Evolutionary conservation across 2,329 filamentous ascomycete genomes (phyloP).

Genomic region (Xylaria sp.): DNA sequence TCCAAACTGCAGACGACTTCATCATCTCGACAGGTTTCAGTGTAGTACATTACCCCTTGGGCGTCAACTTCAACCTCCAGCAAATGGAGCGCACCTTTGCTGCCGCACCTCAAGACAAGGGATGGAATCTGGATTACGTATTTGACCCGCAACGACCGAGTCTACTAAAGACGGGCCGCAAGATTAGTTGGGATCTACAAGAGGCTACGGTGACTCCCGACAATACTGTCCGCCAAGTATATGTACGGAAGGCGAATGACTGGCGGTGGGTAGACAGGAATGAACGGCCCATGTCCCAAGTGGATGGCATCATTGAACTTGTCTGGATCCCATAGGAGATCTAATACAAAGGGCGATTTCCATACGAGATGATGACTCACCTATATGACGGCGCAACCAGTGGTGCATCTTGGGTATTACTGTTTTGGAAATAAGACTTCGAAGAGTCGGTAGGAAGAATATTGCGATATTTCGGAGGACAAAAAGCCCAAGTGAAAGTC

Average conservation of each 20-base stretch:
- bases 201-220: conserved; percentile 61
- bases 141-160: conserved; percentile 62
- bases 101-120: conserved; percentile 60
- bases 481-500: conserved; percentile 2
- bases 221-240: conserved; percentile 64
- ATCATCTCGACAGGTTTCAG: conserved; percentile 71
- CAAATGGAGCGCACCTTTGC: conserved; percentile 66
- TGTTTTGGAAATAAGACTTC: conserved; percentile 36
- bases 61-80: conserved; percentile 61
- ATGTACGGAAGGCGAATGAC: conserved; percentile 64
- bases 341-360: conserved; percentile 23
- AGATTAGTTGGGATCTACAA: conserved; percentile 65
- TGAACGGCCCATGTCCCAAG: conserved; percentile 61
- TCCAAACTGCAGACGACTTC: conserved; percentile 64
- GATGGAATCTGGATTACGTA: conserved; percentile 63
- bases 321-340: conserved; percentile 61
- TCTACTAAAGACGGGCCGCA: conserved; percentile 61
- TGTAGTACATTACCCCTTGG: conserved; percentile 65
- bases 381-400: conserved; percentile 40
- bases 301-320: conserved; percentile 67
- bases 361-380: conserved; percentile 38
- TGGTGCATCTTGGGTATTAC: conserved; percentile 39
- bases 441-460: conserved; percentile 22
- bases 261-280: conserved; percentile 62
- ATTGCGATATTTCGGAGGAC: conserved; percentile 15